These are phyloP conservation scores for Aegilops tauschii DNA, from an alignment of 176 grass and related monocot species.

Conservation along the genomic window DNA sequence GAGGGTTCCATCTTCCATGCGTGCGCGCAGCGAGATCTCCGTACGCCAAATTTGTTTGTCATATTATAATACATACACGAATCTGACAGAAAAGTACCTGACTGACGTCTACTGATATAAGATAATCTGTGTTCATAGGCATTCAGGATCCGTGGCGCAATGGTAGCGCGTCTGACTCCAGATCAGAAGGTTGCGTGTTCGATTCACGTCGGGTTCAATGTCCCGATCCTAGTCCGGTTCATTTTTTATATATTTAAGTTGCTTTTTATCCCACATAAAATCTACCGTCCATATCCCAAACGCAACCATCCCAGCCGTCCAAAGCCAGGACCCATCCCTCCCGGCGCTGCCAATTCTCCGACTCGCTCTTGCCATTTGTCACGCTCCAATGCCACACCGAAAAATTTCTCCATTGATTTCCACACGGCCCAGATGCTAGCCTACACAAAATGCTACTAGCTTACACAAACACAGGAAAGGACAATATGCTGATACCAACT, in stretches of 20 bases:
- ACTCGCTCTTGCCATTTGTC: not conserved
- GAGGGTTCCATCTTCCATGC: too few species aligned
- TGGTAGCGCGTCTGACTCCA: constrained; percentile 99
- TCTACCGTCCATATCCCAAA: not conserved
- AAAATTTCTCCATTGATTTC: not conserved
- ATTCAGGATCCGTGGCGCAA: constrained; percentile 28
- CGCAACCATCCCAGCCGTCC: not conserved
- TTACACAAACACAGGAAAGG: not conserved
- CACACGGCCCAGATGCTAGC: constrained; percentile 19
- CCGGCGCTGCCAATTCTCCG: not conserved
- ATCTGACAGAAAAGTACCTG: too few species aligned
- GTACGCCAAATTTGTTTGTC: too few species aligned
- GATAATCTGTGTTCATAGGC: accelerated
- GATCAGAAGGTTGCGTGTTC: constrained; percentile 99
- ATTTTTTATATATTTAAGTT: not conserved
- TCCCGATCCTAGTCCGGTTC: constrained; percentile 20
- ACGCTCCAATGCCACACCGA: not conserved
- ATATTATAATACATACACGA: too few species aligned
- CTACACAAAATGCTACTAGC: constrained; percentile 14
- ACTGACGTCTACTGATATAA: too few species aligned
- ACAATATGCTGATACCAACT: too few species aligned
- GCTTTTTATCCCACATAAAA: not conserved
- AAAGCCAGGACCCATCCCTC: not conserved
- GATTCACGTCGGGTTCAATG: constrained; percentile 98
- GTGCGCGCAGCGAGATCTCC: too few species aligned